A percentile compares a stretch with the other conserved stretches of the same genome.
These are phyloP conservation scores for Trametes sp. DNA, from an alignment of 1,284 basidiomycete species.

Conservation along the genomic window DNA sequence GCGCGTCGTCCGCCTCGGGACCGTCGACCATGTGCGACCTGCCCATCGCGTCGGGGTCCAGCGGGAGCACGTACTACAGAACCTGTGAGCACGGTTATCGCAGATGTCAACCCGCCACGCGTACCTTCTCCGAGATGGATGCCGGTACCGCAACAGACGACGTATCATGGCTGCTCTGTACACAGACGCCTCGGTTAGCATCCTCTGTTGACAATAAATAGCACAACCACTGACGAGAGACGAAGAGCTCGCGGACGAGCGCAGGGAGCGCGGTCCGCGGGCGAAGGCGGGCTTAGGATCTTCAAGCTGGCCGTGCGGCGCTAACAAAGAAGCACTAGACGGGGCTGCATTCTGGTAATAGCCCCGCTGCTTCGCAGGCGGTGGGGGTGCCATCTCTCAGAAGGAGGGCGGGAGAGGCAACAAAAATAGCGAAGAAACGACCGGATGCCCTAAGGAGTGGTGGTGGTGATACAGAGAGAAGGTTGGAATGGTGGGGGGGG, in stretches of 20 bases:
- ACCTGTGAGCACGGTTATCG: background rate
- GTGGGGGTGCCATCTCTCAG: constrained; percentile 17
- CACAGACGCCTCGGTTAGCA: background rate
- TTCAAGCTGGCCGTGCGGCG: constrained; percentile 1
- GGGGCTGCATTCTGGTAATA: constrained; percentile 14
- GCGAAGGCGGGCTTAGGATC: constrained; percentile 48
- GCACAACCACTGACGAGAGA: constrained; percentile 47
- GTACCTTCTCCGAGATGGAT: constrained; percentile 47
- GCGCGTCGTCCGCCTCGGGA: constrained; percentile 71
- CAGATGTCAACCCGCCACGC: background rate
- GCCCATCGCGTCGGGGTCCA: constrained; percentile 75
- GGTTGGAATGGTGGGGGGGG: background rate
- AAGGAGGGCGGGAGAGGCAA: background rate
- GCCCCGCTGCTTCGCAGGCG: constrained; percentile 15
- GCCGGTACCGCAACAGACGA: constrained; percentile 45
- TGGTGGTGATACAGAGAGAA: constrained; percentile 18
- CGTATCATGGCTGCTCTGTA: constrained; percentile 44
- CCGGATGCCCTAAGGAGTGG: constrained; percentile 6
- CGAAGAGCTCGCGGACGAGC: constrained; percentile 44
- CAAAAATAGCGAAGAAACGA: constrained; percentile 11
- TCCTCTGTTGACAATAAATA: background rate
- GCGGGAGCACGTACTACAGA: constrained; percentile 71
- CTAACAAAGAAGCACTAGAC: constrained; percentile 14
- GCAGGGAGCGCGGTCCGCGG: constrained; percentile 46
- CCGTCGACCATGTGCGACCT: constrained; percentile 32